Evolutionary conservation across 345 rosid species (phyloP).

Genomic region (Reutealis trisperma): DNA sequence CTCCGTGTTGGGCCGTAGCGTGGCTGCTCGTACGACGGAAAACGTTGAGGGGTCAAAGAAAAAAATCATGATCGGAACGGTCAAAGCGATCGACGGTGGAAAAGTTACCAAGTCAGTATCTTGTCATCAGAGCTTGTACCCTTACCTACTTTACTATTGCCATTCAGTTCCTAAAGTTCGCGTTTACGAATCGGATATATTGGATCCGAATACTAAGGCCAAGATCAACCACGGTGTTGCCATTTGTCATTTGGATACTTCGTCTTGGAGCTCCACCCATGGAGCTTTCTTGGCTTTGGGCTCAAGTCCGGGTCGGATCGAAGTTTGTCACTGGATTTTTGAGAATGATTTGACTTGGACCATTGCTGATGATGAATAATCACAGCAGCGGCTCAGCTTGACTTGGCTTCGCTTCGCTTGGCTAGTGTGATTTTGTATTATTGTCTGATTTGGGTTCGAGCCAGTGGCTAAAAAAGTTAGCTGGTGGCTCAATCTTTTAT

Average conservation of each 20-base stretch:
- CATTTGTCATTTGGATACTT: slow-evolving; percentile 83
- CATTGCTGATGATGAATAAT: slow-evolving; percentile 25
- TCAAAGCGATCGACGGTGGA: slow-evolving; percentile 69
- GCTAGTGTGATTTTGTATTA: neutral
- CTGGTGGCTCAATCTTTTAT: neutral
- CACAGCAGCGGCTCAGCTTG: too few relatives aligned
- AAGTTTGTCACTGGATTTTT: slow-evolving; percentile 91
- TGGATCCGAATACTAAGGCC: slow-evolving; percentile 47
- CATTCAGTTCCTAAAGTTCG: slow-evolving; percentile 93
- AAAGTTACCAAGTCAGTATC: slow-evolving; percentile 71
- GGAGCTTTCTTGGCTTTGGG: slow-evolving; percentile 77
- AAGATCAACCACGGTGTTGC: slow-evolving; percentile 78
- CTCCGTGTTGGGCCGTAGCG: slow-evolving; percentile 57
- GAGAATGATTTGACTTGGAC: slow-evolving; percentile 87
- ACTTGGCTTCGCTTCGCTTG: too few relatives aligned
- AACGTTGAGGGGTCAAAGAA: slow-evolving; percentile 54
- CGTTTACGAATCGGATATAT: slow-evolving; percentile 69
- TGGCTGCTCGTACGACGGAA: slow-evolving; percentile 61
- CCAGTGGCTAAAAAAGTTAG: slow-evolving; percentile 4
- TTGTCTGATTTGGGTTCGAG: neutral
- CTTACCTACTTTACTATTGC: slow-evolving; percentile 79
- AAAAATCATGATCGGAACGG: slow-evolving; percentile 54
- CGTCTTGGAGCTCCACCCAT: slow-evolving; percentile 76
- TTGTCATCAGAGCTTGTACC: slow-evolving; percentile 85
- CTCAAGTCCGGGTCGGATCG: slow-evolving; percentile 71